These are phyloP conservation scores for Helichrysum umbraculigerum DNA, from an alignment of 129 eudicot species.

Conservation along the genomic window DNA sequence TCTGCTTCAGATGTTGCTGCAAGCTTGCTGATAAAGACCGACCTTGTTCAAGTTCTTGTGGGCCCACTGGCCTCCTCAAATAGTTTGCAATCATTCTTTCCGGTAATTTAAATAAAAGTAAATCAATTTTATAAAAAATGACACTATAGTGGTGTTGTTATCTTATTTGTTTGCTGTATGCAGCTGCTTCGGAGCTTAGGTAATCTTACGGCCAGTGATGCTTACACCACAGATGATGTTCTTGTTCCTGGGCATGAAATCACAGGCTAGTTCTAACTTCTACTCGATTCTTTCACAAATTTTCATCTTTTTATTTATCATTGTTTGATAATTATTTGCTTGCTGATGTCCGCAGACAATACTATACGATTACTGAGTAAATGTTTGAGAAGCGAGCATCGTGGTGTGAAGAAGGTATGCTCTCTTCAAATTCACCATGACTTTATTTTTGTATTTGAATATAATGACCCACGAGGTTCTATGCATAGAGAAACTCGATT, in stretches of 20 bases:
- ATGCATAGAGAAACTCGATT: background rate
- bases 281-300: background rate
- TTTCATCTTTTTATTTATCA: background rate
- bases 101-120: slow-evolving; percentile 48
- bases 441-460: background rate
- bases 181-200: slow-evolving; percentile 92
- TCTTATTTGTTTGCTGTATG: background rate
- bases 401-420: slow-evolving; percentile 79
- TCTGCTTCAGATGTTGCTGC: slow-evolving; percentile 82
- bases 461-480: background rate
- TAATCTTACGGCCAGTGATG: slow-evolving; percentile 89
- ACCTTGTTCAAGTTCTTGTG: slow-evolving; percentile 71
- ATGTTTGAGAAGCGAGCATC: slow-evolving; percentile 88
- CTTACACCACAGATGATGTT: slow-evolving; percentile 52
- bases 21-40: slow-evolving; percentile 66
- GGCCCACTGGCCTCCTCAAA: slow-evolving; percentile 69
- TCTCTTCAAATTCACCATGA: background rate
- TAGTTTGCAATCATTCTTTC: slow-evolving; percentile 83
- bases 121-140: background rate
- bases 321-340: background rate
- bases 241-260: slow-evolving; percentile 63
- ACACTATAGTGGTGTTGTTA: background rate
- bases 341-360: slow-evolving; percentile 47
- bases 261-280: slow-evolving; percentile 65
- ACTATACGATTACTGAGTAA: slow-evolving; percentile 62